Percentiles rank a stretch among this genome's conserved stretches.
phyloP scores from a whole-genome alignment of 1,284 basidiomycete species.

The Sporisorium exsertum region DNA sequence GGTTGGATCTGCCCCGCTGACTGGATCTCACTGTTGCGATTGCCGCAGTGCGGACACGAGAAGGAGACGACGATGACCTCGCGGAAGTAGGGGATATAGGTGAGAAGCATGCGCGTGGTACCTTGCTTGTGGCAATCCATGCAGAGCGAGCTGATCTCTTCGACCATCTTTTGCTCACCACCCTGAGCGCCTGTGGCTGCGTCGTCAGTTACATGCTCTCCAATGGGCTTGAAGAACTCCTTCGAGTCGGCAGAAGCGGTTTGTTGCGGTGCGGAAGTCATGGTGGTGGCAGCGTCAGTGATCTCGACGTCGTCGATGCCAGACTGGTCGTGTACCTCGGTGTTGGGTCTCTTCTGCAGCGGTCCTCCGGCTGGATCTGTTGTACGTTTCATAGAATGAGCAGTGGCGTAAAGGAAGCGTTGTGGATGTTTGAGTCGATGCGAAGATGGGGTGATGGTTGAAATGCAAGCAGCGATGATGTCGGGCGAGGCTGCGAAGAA shows the following conservation, averaged over 20 bases:
- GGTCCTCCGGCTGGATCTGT: slow-evolving; percentile 38
- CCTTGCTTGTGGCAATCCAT: slow-evolving; percentile 95
- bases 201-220: slow-evolving; percentile 46
- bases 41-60: slow-evolving; percentile 91
- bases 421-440: not conserved
- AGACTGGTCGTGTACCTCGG: slow-evolving; percentile 5
- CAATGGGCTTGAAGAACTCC: slow-evolving; percentile 61
- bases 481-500: not conserved
- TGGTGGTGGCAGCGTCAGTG: slow-evolving; percentile 29
- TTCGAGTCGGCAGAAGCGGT: slow-evolving; percentile 19
- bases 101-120: slow-evolving; percentile 88
- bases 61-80: slow-evolving; percentile 98
- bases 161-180: slow-evolving; percentile 56
- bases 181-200: slow-evolving; percentile 17
- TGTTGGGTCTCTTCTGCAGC: slow-evolving; percentile 45
- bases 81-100: slow-evolving; percentile 94
- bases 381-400: slow-evolving; percentile 41
- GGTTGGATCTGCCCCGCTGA: slow-evolving; percentile 85
- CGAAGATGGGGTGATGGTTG: no score
- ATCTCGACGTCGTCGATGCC: slow-evolving; percentile 32
- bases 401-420: not conserved
- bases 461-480: not conserved
- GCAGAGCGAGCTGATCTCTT: slow-evolving; percentile 85
- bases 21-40: slow-evolving; percentile 93
- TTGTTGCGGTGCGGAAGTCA: slow-evolving; percentile 23